Evolutionary conservation across 805 yeast species (phyloP).

Genomic region (Starmera dryadoides): DNA sequence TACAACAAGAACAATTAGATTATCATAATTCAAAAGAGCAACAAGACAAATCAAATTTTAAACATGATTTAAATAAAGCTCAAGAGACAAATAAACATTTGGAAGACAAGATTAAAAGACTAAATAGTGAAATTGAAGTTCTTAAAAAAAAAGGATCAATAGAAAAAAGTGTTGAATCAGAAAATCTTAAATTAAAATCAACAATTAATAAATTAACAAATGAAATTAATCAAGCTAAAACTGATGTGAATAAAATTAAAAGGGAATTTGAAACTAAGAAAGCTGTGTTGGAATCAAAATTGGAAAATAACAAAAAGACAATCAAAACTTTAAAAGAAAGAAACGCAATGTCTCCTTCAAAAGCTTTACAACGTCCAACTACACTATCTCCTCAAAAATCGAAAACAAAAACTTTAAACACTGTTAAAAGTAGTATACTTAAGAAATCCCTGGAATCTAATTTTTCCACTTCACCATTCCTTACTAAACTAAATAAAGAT

Average conservation of each 20-base stretch:
- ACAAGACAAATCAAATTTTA: constrained; percentile 8
- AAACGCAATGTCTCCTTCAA: constrained; percentile 3
- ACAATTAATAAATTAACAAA: constrained; percentile 26
- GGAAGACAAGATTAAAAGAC: constrained; percentile 12
- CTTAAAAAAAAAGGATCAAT: constrained; percentile 17
- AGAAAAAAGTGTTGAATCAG: constrained; percentile 16
- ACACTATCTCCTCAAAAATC: constrained; percentile 10
- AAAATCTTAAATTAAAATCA: constrained; percentile 25
- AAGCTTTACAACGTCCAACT: constrained; percentile 2
- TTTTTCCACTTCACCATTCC: constrained; percentile 17
- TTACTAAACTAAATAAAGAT: constrained; percentile 5
- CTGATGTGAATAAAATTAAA: constrained; percentile 22
- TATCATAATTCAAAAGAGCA: constrained; percentile 6
- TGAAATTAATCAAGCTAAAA: constrained; percentile 22
- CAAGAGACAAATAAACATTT: constrained; percentile 16
- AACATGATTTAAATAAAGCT: constrained; percentile 13
- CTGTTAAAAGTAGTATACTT: constrained; percentile 1
- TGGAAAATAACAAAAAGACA: constrained; percentile 25
- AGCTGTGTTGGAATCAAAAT: constrained; percentile 26
- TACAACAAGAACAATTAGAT: constrained; percentile 12
- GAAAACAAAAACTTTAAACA: constrained; percentile 3
- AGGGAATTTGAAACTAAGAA: constrained; percentile 25
- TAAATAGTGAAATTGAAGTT: constrained; percentile 14
- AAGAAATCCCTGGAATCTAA: constrained; percentile 9
- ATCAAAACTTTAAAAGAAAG: constrained; percentile 20